phyloP scores from a whole-genome alignment of 1,139 yeast species.

The Nakaseomyces nivariensis region DNA sequence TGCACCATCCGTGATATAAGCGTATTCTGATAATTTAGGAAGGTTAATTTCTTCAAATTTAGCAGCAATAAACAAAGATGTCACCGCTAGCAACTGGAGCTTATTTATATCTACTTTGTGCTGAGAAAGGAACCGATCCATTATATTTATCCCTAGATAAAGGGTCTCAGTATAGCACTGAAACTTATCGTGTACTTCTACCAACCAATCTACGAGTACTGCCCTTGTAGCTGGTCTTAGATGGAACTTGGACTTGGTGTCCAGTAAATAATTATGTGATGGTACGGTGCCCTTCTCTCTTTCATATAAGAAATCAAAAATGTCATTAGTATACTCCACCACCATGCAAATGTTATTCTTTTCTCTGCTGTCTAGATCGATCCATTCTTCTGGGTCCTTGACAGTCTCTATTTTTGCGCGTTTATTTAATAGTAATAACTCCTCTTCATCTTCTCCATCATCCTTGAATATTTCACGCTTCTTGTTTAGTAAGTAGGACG shows the following conservation, averaged over 20 bases:
- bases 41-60: constrained; percentile 92
- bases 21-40: constrained; percentile 81
- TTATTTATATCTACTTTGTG: constrained; percentile 72
- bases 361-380: constrained; percentile 77
- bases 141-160: constrained; percentile 72
- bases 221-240: constrained; percentile 80
- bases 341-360: constrained; percentile 83
- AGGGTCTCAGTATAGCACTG: constrained; percentile 82
- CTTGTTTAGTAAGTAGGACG: constrained; percentile 10
- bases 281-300: constrained; percentile 68
- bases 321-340: constrained; percentile 78
- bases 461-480: constrained; percentile 4
- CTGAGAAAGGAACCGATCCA: constrained; percentile 80
- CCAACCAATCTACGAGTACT: constrained; percentile 86
- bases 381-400: constrained; percentile 37
- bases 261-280: constrained; percentile 49
- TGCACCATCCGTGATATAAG: constrained; percentile 78
- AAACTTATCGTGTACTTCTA: constrained; percentile 82
- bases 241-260: constrained; percentile 36
- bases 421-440: constrained; percentile 7
- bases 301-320: constrained; percentile 64
- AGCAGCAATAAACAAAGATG: constrained; percentile 84
- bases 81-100: constrained; percentile 82
- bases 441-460: constrained; percentile 2
- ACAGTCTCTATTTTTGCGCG: constrained; percentile 12